Evolutionary conservation across 305 asterid species (phyloP).

Genomic region (Salvia sclarea): DNA sequence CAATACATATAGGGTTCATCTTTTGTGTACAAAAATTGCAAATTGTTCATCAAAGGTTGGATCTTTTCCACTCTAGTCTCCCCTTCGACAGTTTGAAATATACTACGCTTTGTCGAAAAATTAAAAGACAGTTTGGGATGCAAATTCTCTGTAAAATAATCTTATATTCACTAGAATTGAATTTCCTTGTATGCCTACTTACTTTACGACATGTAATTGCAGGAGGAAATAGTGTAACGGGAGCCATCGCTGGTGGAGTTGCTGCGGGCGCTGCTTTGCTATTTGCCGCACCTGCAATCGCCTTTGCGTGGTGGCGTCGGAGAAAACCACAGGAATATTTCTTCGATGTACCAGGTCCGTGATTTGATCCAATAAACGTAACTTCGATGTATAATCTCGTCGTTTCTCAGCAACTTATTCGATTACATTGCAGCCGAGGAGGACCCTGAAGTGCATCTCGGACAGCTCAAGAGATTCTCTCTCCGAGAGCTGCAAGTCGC

Average conservation of each 20-base stretch:
- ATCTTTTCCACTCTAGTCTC: neutral
- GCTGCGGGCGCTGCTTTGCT: slow-evolving; percentile 79
- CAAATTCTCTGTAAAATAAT: no score
- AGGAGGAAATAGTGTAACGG: slow-evolving; percentile 57
- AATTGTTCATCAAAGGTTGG: no score
- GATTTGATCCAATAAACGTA: neutral
- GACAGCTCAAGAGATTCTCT: slow-evolving; percentile 68
- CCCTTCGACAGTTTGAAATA: neutral
- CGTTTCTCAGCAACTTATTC: neutral
- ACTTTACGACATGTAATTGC: slow-evolving; percentile 27
- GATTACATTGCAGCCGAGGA: slow-evolving; percentile 57
- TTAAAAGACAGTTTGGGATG: neutral
- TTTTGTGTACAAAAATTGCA: neutral
- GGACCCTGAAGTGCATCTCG: slow-evolving; percentile 73
- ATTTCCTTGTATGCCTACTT: neutral
- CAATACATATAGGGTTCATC: neutral
- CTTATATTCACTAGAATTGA: neutral
- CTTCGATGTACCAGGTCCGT: slow-evolving; percentile 68
- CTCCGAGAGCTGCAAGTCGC: slow-evolving; percentile 73
- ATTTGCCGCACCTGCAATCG: slow-evolving; percentile 70
- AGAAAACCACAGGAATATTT: slow-evolving; percentile 64
- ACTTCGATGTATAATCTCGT: neutral
- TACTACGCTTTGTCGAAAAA: neutral
- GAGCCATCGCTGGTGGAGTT: slow-evolving; percentile 78
- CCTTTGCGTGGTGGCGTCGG: slow-evolving; percentile 78